Evolutionary conservation across 768 basidiomycete genomes (phyloP), one percentile per base, ranked within the genome.

Genomic region (Naganishia randhawae): DNA sequence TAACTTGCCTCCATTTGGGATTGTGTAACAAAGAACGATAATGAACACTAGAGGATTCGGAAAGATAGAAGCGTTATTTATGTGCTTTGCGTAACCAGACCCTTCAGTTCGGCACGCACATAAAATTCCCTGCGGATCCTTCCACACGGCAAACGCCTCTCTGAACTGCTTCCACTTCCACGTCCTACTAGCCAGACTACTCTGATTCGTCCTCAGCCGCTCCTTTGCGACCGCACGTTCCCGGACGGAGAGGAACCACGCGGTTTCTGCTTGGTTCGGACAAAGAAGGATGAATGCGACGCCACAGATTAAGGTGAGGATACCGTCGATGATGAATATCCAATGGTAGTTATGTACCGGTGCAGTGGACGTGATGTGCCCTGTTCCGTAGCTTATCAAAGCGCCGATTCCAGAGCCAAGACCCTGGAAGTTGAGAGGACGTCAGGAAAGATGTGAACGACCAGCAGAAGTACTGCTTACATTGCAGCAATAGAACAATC

Each of bases 371-470:
- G 63, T 31, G 48, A 75, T 70, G 51, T 73, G 74, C 0, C 72
- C 74, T 55, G 71, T 71, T 16, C 74, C 74, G 66, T 75, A 75
- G n/a, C 68, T 69, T 50, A 75, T 72, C 33, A 75, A 53, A n/a
- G 71, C 71, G 25, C 74, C 74, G 41, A 71, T 63, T 35, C 72
- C 69, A 0, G 67, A 65, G 16, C 74, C 74, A 6, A 68, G 53
- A 33, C 74, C 74, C 66, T 67, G 66, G 25, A 22, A n/a, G 27
- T 53, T 6, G 25, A 32, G 32, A 48, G 17, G 32, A 39, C 14
- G 17, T 27, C 31, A 27, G 19, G 17, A 22, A 22, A 19, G 50
- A 16, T n/a, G 27, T 9, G 25, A 5, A 45, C 11, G 1, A 2
- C 31, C 11, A 32, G 51, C 27, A 7, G n/a, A 22, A 48, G 29